phyloP scores from a whole-genome alignment of 2,329 filamentous ascomycete genomes.

The Pseudocercospora ulei region DNA sequence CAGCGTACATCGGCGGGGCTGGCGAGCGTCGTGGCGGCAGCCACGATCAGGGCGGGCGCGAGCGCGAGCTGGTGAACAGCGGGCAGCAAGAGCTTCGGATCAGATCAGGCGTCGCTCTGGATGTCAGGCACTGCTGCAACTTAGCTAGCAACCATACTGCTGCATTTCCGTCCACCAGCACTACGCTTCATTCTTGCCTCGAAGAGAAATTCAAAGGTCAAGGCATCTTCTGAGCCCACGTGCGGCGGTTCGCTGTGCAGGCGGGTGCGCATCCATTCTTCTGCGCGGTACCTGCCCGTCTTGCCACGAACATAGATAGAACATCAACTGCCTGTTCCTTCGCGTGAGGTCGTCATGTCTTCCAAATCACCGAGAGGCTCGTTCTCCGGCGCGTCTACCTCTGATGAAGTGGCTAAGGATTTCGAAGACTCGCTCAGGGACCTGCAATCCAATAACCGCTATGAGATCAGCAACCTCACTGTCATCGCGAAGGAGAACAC shows the following conservation, averaged over 20 bases:
- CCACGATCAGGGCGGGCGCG: background rate
- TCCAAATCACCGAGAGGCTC: conserved; percentile 35
- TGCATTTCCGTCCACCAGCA: conserved; percentile 22
- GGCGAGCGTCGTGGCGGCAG: background rate
- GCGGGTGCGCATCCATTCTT: background rate
- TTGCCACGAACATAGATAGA: conserved; percentile 22
- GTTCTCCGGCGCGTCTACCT: conserved; percentile 42
- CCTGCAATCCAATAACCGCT: conserved; percentile 78
- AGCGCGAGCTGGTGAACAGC: conserved; percentile 3
- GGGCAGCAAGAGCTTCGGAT: conserved; percentile 31
- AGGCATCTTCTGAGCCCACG: conserved; percentile 8
- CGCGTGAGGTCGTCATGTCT: conserved; percentile 47
- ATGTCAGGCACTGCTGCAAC: conserved; percentile 10
- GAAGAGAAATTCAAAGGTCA: conserved; percentile 1
- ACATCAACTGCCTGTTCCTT: conserved; percentile 21
- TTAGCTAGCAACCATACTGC: conserved; percentile 44
- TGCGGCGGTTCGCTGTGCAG: conserved; percentile 5
- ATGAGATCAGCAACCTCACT: conserved; percentile 94
- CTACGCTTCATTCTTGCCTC: conserved; percentile 11
- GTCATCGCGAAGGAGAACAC: conserved; percentile 97
- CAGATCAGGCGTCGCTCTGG: background rate
- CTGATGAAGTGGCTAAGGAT: conserved; percentile 86
- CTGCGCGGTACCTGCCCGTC: conserved; percentile 9
- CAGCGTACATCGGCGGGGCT: background rate
- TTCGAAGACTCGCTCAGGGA: conserved; percentile 90